These are phyloP conservation scores for Tuber magnatum DNA, from an alignment of 495 filamentous ascomycete genomes.

Conservation along the genomic window DNA sequence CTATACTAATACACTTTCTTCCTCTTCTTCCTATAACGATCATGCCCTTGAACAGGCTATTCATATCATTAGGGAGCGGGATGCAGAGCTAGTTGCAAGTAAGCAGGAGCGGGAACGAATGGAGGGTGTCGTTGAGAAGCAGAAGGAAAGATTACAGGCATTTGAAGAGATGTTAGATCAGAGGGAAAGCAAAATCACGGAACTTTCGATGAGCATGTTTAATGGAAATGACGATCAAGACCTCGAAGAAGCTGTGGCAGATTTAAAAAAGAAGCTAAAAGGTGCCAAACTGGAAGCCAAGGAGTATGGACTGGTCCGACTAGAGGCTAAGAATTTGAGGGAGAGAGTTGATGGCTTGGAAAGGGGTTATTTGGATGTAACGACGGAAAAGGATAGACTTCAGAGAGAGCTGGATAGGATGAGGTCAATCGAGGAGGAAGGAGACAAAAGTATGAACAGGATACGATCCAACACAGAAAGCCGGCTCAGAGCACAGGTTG, in stretches of 20 bases:
- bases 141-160: constrained; percentile 43
- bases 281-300: constrained; percentile 48
- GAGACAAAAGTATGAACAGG: constrained; percentile 10
- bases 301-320: constrained; percentile 47
- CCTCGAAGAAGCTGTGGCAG: constrained; percentile 46
- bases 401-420: constrained; percentile 43
- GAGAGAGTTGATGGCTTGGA: constrained; percentile 47
- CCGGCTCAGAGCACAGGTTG: constrained; percentile 40
- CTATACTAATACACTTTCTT: constrained; percentile 2
- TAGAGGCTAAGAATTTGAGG: constrained; percentile 48
- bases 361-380: constrained; percentile 44
- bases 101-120: constrained; percentile 56
- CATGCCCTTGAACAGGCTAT: constrained; percentile 41
- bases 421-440: constrained; percentile 37
- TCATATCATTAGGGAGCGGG: constrained; percentile 57
- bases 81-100: constrained; percentile 48
- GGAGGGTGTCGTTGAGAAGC: constrained; percentile 49
- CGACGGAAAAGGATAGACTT: constrained; percentile 47
- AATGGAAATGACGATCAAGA: constrained; percentile 43
- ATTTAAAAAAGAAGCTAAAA: constrained; percentile 47
- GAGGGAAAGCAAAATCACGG: constrained; percentile 38
- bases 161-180: constrained; percentile 36
- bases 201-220: constrained; percentile 39
- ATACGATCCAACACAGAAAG: constrained; percentile 22
- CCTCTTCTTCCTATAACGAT: constrained; percentile 18